Base-by-base conservation (phyloP, 768 basidiomycete genomes). In the Mycena maculata region DNA sequence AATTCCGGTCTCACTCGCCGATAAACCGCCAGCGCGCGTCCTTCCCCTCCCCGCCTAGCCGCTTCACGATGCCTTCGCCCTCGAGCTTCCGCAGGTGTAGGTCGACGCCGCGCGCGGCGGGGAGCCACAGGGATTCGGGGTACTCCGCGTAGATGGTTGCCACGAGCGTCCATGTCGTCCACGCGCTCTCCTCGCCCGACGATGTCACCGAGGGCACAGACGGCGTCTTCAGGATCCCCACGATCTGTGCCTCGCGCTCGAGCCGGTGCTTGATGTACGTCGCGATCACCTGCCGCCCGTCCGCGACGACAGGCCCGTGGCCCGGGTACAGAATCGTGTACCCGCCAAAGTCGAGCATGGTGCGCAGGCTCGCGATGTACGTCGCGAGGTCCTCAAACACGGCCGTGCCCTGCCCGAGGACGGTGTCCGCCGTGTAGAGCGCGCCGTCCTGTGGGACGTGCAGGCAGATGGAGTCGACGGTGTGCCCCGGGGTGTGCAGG, bases 401-500 rank as follows among this genome's bases (percentile, higher is more conserved):
- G 4, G 96, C 85, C 0, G 95, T 94, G 10, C 96, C 95, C 68
- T 95, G 89, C 0, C 97, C 97, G 31, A 99, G 86, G 9, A 98
- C 88, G 6, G 90, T 94, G 79, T 99, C 97, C 0, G 92, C 94
- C 0, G 95, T 96, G 81, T 96, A 96, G 18, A 98, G 84, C 0
- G 89, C 90, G 27, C 81, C 80, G 72, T 96, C 94, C 48, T 86
- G 85, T 0, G 87, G 82, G 55, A 95, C 81, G 60, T 90, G 81
- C 41, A 98, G 81, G 53, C 85, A 90, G 74, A 98, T 86, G 3
- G 94, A 96, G 76, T 99, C 97, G 49, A 80, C 72, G 0, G 97
- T 98, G 71, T 98, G 97, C 0, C 97, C 97, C 0, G 97, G 97
- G 0, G 94, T 90, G 75, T 94, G 90, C 0, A 98, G 72, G 25